Evolutionary conservation across 2,329 filamentous ascomycete genomes (phyloP).

Genomic region (Westerdykella ornata): DNA sequence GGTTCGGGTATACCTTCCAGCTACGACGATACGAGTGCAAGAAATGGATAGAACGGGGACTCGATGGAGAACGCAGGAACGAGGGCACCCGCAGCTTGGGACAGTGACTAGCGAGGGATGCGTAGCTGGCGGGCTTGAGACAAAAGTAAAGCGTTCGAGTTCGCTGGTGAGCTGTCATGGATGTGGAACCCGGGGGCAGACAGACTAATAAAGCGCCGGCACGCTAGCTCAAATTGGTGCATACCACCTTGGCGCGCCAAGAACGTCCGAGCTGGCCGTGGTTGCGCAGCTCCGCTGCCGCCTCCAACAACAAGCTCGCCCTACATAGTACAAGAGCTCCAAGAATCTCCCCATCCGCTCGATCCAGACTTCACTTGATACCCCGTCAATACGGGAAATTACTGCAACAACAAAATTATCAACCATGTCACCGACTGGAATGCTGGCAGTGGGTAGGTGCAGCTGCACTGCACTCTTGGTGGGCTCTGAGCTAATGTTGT

Average conservation of each 20-base stretch:
- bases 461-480: background rate
- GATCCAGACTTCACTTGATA: constrained; percentile 3
- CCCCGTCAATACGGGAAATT: background rate
- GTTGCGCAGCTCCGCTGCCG: background rate
- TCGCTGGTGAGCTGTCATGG: background rate
- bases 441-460: constrained; percentile 34
- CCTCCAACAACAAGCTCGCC: background rate
- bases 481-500: constrained; percentile 21
- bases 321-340: constrained; percentile 1
- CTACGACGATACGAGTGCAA: background rate
- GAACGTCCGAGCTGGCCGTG: background rate
- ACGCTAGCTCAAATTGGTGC: background rate
- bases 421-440: constrained; percentile 32
- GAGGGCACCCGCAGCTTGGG: background rate
- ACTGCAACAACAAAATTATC: constrained; percentile 3
- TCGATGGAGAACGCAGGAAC: background rate
- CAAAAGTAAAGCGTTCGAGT: no score
- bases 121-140: background rate
- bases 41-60: constrained; percentile 1
- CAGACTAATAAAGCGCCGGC: background rate
- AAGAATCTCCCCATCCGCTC: constrained; percentile 3
- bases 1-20: background rate
- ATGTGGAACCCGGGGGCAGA: background rate
- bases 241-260: background rate
- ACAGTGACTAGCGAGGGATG: background rate